Evolutionary conservation across 345 rosid genomes (phyloP).

Genomic region (Aegle marmelos): DNA sequence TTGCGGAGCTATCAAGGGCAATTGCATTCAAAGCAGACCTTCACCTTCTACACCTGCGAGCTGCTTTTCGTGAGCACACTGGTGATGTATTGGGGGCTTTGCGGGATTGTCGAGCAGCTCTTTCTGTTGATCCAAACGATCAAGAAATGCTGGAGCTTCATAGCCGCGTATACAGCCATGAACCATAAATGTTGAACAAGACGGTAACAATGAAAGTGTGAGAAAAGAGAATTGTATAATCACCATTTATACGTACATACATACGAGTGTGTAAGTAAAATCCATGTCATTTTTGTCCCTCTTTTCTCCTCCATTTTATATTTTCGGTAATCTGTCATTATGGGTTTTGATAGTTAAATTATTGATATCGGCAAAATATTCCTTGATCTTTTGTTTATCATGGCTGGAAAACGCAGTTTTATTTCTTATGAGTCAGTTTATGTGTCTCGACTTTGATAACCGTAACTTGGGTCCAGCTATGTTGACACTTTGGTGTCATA

Average conservation of each 20-base stretch:
- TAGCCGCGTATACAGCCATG: conserved; percentile 91
- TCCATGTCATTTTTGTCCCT: conserved; percentile 2
- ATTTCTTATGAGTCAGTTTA: no score
- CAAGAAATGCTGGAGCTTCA: conserved; percentile 92
- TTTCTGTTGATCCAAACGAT: conserved; percentile 88
- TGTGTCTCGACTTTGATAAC: not conserved
- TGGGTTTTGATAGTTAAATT: conserved; percentile 14
- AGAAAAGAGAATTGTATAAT: conserved; percentile 2
- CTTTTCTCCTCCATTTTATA: not conserved
- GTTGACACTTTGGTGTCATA: no score
- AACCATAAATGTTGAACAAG: conserved; percentile 43
- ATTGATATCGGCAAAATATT: conserved; percentile 10
- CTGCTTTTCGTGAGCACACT: conserved; percentile 86
- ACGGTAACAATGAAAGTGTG: not conserved
- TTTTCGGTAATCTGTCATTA: not conserved
- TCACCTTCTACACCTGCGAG: conserved; percentile 88
- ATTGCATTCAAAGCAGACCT: conserved; percentile 90
- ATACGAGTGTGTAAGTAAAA: conserved; percentile 22
- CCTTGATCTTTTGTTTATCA: not conserved
- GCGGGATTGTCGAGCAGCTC: conserved; percentile 94
- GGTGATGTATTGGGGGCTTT: conserved; percentile 68
- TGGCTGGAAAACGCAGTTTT: not conserved
- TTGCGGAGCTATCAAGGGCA: conserved; percentile 79
- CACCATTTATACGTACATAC: conserved; percentile 7
- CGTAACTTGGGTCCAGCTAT: no score